Base-by-base conservation (phyloP, 1,284 basidiomycete species). In the Phenoliferia sp. region DNA sequence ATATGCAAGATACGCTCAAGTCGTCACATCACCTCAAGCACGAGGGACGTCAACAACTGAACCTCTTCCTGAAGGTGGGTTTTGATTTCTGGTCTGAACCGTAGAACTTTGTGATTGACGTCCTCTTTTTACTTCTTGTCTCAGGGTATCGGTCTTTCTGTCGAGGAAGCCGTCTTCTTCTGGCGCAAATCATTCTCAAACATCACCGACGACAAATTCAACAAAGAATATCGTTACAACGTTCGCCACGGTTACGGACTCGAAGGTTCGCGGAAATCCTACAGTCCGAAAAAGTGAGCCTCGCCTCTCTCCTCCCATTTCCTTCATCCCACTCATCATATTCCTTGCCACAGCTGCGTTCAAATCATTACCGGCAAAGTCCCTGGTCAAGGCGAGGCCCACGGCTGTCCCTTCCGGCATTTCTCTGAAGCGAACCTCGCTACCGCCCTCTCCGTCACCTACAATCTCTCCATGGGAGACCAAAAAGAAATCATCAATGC, bases 171-270 rank as follows among this genome's bases (percentile, higher is more conserved):
- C 2, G 81, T 98, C 62, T 81, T 87, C 9, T 99, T 98, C 81
- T 99, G 96, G 96, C 84, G 92, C 64, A 88, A 89, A 74, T 88
- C 89, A 36, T 98, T 96, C 78, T 65, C 68, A 17, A 84, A 82
- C 44, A 86, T 91, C 66, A 87, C 87, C 29, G 94, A 98, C 73
- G 94, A 99, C 81, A 90, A 94, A 80, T 99, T 99, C 82, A 94
- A 94, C 82, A 99, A 99, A 79, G 92, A 97, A 77, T 90, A 98
- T 83, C 88, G 88, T 75, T 99, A 99, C 80, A 99, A 99, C 76
- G 94, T 99, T 74, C 88, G 95, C 50, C 96, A 99, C 80, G 88
- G 87, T 12, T 99, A 90, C 78, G 96, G 96, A 57, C 82, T 97
- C 55, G 96, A 99, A 79, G 96, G 96, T 10, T 90, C 89, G 77